phyloP scores from a whole-genome alignment of 2,329 filamentous ascomycete genomes.

The Diaporthe citriasiana region DNA sequence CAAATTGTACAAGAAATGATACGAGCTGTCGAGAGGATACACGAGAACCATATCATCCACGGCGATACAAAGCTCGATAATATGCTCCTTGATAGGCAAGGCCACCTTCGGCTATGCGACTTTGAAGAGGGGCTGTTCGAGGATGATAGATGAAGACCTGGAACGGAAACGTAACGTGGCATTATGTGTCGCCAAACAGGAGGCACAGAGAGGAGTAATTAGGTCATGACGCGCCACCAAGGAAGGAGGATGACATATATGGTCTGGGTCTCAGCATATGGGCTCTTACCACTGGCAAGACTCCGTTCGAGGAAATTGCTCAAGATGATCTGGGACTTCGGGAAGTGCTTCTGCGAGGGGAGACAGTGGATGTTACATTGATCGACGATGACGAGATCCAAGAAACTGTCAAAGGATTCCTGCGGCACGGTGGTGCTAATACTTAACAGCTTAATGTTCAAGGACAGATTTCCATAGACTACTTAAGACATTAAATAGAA shows the following conservation, averaged over 20 bases:
- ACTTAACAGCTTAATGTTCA: background rate
- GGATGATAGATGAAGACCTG: background rate
- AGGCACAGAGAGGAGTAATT: background rate
- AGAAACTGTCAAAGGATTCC: background rate
- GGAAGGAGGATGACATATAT: background rate
- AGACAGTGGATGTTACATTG: background rate
- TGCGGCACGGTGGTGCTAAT: background rate
- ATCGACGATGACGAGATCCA: background rate
- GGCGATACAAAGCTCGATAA: background rate
- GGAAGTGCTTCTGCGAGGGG: background rate
- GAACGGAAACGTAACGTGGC: background rate
- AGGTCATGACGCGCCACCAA: background rate
- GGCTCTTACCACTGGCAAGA: background rate
- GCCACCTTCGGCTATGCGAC: background rate
- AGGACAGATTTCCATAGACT: too few relatives aligned
- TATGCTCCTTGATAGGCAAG: background rate
- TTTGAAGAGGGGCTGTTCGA: background rate
- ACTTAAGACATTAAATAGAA: background rate
- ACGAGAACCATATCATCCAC: background rate
- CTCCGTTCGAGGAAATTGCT: background rate
- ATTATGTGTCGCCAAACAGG: background rate
- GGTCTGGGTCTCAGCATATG: slow-evolving; percentile 5
- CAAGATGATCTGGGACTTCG: background rate
- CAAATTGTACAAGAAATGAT: background rate
- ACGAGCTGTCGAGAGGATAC: background rate